A percentile compares a stretch with the other conserved stretches of the same genome.
Conservation (phyloP, 768 basidiomycete genomes). For the Pisolithus marmoratus region DNA sequence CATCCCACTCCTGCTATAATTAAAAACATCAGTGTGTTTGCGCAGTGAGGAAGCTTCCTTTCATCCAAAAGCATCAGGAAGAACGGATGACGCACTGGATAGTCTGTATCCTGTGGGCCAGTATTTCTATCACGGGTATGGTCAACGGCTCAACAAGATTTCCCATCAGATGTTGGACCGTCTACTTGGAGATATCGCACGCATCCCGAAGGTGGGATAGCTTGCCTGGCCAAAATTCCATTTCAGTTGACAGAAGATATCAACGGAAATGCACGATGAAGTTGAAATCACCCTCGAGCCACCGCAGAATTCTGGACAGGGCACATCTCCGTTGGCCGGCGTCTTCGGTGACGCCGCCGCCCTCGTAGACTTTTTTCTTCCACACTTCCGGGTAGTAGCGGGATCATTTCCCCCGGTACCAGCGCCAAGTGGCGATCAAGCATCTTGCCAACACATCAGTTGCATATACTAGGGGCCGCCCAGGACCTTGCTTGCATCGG, state of each 20-base stretch:
- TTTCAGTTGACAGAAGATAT: conserved; percentile 53
- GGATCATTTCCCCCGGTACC: no score
- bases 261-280: not conserved
- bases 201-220: conserved; percentile 91
- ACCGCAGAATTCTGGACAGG: conserved; percentile 94
- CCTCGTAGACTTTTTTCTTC: no score
- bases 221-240: conserved; percentile 97
- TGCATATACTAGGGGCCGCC: no score
- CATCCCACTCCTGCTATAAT: no score
- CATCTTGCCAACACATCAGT: no score
- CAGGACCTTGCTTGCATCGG: no score
- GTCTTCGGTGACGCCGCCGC: no score
- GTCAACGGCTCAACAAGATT: conserved; percentile 62
- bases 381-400: no score
- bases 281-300: conserved; percentile 72
- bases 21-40: not conserved
- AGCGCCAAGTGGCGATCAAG: no score
- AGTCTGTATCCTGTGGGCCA: not conserved
- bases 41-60: not conserved
- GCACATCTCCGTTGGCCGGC: conserved; percentile 44
- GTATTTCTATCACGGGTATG: conserved; percentile 53
- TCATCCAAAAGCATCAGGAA: no score
- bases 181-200: conserved; percentile 64
- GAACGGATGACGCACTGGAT: not conserved
- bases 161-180: conserved; percentile 38